Percentiles rank a stretch among this genome's conserved stretches.
Evolutionary conservation across 495 filamentous ascomycete genomes (phyloP).

Genomic region (Filosporella fistucella): DNA sequence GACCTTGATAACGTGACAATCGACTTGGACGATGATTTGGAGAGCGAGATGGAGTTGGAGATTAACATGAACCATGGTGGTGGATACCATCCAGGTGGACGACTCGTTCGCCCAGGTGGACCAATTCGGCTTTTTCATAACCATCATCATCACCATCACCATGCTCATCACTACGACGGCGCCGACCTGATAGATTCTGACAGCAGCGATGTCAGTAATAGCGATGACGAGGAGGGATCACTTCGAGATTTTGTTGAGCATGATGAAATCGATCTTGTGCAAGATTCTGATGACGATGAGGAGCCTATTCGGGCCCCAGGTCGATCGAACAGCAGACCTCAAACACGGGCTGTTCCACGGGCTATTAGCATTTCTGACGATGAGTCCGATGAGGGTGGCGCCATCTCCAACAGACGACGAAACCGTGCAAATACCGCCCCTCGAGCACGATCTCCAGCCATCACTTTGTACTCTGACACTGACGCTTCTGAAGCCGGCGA

Average conservation of each 20-base stretch:
- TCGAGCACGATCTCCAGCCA: slow-evolving; percentile 1
- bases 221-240: slow-evolving; percentile 20
- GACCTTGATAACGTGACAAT: not conserved
- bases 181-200: slow-evolving; percentile 7
- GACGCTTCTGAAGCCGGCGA: slow-evolving; percentile 21
- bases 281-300: slow-evolving; percentile 3
- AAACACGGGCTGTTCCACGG: not conserved
- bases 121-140: no score
- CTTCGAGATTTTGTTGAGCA: slow-evolving; percentile 20
- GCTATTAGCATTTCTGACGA: slow-evolving; percentile 19
- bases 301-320: not conserved
- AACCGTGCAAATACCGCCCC: not conserved
- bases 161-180: slow-evolving; percentile 1
- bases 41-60: slow-evolving; percentile 19
- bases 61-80: not conserved
- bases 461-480: slow-evolving; percentile 2
- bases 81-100: not conserved
- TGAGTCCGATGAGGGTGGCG: slow-evolving; percentile 25
- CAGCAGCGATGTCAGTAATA: slow-evolving; percentile 5
- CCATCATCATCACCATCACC: slow-evolving; percentile 15
- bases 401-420: slow-evolving; percentile 15
- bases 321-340: not conserved
- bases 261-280: slow-evolving; percentile 17
- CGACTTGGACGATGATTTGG: slow-evolving; percentile 7
- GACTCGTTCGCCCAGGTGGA: slow-evolving; percentile 3